A percentile compares a stretch with the other conserved stretches of the same genome.
Evolutionary conservation across 2,329 filamentous ascomycete species (phyloP).

Genomic region (Clarireedia homoeocarpa): DNA sequence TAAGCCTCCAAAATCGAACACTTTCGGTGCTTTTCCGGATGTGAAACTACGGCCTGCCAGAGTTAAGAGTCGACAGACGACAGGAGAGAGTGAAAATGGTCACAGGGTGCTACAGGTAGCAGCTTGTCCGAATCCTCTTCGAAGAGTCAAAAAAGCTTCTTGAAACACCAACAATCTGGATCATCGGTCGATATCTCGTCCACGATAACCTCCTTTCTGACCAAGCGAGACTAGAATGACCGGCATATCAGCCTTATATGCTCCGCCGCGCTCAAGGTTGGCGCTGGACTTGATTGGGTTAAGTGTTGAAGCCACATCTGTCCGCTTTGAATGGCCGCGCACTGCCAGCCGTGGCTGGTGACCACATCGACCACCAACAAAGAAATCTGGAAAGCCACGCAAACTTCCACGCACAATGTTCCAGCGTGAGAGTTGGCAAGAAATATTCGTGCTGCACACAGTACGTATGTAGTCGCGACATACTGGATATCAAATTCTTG

Average conservation of each 20-base stretch:
- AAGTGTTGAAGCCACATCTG: not conserved
- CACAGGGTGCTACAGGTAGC: not conserved
- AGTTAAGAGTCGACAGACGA: not conserved
- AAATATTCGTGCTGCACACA: not conserved
- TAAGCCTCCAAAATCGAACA: not conserved
- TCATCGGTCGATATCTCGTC: not conserved
- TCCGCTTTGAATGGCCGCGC: too few relatives aligned
- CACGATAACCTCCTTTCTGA: not conserved
- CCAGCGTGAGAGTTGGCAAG: too few relatives aligned
- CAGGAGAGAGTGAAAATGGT: not conserved
- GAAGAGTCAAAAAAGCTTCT: not conserved
- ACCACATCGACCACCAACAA: too few relatives aligned
- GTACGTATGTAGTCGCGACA: not conserved
- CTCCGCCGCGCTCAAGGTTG: not conserved
- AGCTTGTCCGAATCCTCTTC: not conserved
- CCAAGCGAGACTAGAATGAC: not conserved
- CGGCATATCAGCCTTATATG: not conserved
- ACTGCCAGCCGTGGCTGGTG: too few relatives aligned
- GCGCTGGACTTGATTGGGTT: not conserved
- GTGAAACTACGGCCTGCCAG: not conserved
- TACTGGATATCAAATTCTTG: too few relatives aligned
- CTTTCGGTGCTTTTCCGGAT: too few relatives aligned
- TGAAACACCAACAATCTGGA: constrained; percentile 2
- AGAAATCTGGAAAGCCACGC: too few relatives aligned
- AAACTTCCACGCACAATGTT: too few relatives aligned